Base-by-base conservation (phyloP, 2,329 filamentous ascomycete genomes). In the Fusarium sp. region DNA sequence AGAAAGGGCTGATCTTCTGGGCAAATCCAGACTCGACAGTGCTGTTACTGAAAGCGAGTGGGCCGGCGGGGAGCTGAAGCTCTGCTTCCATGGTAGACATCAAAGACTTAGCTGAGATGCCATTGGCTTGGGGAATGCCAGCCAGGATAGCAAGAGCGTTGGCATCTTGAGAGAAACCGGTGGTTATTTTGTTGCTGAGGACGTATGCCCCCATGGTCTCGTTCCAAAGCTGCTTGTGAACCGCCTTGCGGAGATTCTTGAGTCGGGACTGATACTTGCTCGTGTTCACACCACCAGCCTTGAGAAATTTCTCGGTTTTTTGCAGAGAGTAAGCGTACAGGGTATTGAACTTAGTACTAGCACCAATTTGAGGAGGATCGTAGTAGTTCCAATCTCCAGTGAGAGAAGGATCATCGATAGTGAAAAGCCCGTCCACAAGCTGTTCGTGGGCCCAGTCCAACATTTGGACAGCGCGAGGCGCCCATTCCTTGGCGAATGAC, bases 321-420 rank as follows among this genome's bases (percentile, higher is more conserved):
- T 62, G 59, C 0, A 62, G n/a, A 11, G 45, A 51, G 15, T 61
- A 62, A 0, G 56, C 45, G 12, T 62, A 62, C 1, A 62, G 15
- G 0, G 59, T 13, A 8, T 62, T 62, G 24, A 62, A 61, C 20
- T 61, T 62, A 4, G 59, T 30, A 12, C 59, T 61, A 0, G 56
- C 59, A 0, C 56, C 59, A 2, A 18, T 62, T 11, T 62, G 59
- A 0, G 56, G 8, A 3, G 56, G 59, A 5, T 62, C 56, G 13
- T 62, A 62, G 3, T 61, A 62, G 3, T 61, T 62, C 59, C 59
- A 61, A 2, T 62, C 56, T 27, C 59, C 59, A 0, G 59, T 20
- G 2, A 62, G 30, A 0, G 38, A 15, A 15, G 45, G 16, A 29
- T 45, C 12, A 2, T 62, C 5, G 0, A 62, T 15, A 0, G 59